phyloP scores from a whole-genome alignment of 2,329 filamentous ascomycete genomes.

The Thermothelomyces thermophilus region DNA sequence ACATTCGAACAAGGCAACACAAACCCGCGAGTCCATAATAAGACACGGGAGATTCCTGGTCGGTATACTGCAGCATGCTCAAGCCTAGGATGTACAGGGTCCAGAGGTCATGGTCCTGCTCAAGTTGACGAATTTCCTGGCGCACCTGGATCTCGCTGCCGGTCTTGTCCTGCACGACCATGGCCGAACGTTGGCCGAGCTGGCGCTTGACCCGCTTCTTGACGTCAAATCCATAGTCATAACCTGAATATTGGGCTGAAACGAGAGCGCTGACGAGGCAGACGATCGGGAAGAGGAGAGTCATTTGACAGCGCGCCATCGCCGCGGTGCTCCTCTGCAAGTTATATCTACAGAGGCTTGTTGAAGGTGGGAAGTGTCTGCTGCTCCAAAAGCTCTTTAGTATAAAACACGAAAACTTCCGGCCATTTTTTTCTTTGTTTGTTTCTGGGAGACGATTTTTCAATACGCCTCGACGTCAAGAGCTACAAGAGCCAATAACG shows the following conservation, averaged over 20 bases:
- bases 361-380: neutral
- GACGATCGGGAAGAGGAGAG: conserved; percentile 2
- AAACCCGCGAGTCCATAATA: conserved; percentile 73
- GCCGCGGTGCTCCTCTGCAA: neutral
- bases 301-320: conserved; percentile 18
- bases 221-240: conserved; percentile 47
- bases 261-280: conserved; percentile 12
- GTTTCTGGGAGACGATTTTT: too few relatives aligned
- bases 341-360: neutral
- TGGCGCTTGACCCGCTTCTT: conserved; percentile 37
- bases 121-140: conserved; percentile 61
- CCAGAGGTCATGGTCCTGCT: conserved; percentile 59
- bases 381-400: too few relatives aligned
- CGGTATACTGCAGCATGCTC: conserved; percentile 61
- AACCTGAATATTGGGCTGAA: conserved; percentile 28
- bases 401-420: too few relatives aligned
- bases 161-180: conserved; percentile 40
- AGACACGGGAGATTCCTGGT: conserved; percentile 58
- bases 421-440: too few relatives aligned
- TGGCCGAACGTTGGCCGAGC: conserved; percentile 25
- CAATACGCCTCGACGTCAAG: too few relatives aligned
- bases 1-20: neutral
- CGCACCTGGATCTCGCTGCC: conserved; percentile 39
- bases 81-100: conserved; percentile 72
- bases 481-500: too few relatives aligned